Evolutionary conservation across 2,329 filamentous ascomycete species (phyloP).

Genomic region (Sporothrix protearum): DNA sequence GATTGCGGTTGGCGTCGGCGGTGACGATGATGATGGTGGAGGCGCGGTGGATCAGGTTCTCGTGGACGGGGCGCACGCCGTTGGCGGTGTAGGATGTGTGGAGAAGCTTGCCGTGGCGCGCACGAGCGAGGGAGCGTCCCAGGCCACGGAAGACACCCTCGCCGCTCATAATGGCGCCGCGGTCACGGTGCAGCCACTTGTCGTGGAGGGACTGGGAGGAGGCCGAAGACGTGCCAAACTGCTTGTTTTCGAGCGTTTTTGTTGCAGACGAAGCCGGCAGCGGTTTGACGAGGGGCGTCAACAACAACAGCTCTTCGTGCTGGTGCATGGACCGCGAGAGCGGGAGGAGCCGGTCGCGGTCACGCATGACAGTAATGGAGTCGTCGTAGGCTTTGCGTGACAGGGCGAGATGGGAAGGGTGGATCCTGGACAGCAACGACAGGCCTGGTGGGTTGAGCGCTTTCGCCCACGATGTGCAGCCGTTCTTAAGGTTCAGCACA

Average conservation of each 20-base stretch:
- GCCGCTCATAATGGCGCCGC: slow-evolving; percentile 74
- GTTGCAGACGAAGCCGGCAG: slow-evolving; percentile 85
- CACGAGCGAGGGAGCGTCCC: slow-evolving; percentile 79
- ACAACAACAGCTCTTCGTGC: slow-evolving; percentile 81
- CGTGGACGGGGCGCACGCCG: slow-evolving; percentile 85
- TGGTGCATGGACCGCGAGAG: slow-evolving; percentile 76
- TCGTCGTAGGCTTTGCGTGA: slow-evolving; percentile 85
- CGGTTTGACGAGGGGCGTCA: slow-evolving; percentile 88
- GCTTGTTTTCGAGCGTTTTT: slow-evolving; percentile 54
- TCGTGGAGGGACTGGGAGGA: slow-evolving; percentile 46
- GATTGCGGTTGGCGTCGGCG: slow-evolving; percentile 87
- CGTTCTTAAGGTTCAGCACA: slow-evolving; percentile 75
- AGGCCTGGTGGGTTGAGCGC: slow-evolving; percentile 84
- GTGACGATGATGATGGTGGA: slow-evolving; percentile 87
- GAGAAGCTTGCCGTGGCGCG: slow-evolving; percentile 78
- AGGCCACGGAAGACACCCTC: slow-evolving; percentile 90
- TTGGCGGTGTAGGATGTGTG: slow-evolving; percentile 96
- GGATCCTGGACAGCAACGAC: slow-evolving; percentile 70
- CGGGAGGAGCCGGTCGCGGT: slow-evolving; percentile 81
- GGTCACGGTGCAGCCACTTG: slow-evolving; percentile 55
- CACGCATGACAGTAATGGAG: slow-evolving; percentile 88
- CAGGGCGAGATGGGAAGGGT: slow-evolving; percentile 74
- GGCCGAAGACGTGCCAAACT: slow-evolving; percentile 23
- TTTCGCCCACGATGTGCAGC: slow-evolving; percentile 85
- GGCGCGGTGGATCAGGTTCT: slow-evolving; percentile 84